Evolutionary conservation across 2,329 filamentous ascomycete genomes (phyloP), one percentile per base, ranked within the genome.

Genomic region (Diaporthe nobilis): DNA sequence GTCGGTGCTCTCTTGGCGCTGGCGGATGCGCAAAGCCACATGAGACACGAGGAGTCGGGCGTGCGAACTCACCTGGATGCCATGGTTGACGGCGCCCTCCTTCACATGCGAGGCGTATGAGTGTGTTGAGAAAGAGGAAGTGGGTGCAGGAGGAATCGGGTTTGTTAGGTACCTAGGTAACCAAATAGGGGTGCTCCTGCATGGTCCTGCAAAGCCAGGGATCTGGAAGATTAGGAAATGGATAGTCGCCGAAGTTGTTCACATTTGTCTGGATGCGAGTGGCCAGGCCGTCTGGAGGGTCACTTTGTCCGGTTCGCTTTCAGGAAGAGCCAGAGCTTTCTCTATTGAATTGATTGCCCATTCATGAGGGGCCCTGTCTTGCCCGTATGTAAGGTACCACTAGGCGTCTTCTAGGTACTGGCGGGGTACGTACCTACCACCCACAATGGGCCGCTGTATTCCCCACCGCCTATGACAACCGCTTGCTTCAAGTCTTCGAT

Each of bases 21-120:
- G 31, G 37, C 22, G 22, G 15, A 44, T 44, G 57, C n/a, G 42
- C 17, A 39, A 34, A 17, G 22, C 13, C 22, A 22, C 65, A 20
- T 20, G 10, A 31, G 57, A 39, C 22, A 7, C 22, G 22, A 44
- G 7, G 15, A 12, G 31, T 49, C 28, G 37, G 47, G 37, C 9
- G 8, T 25, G 12, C n/a, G 22, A 44, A 81, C 80, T 44, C 80
- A 82, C 81, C 81, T 82, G 77, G 81, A 82, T 74, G 75, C 75
- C 75, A 77, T 77, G 28, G 61, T 74, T 37, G 63, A 31, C 42
- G 68, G 55, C 39, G 37, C 31, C 73, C 75, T 76, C 65, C 42
- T 70, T 70, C 67, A 76, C 73, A 75, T 75, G 67, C 53, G 75
- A 68, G 67, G 60, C 53, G 44, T 58, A 31, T 42, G 53, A 34